Evolutionary conservation across 768 basidiomycete species (phyloP), one percentile per base, ranked within the genome.

Genomic region (Rhodotorula toruloides): DNA sequence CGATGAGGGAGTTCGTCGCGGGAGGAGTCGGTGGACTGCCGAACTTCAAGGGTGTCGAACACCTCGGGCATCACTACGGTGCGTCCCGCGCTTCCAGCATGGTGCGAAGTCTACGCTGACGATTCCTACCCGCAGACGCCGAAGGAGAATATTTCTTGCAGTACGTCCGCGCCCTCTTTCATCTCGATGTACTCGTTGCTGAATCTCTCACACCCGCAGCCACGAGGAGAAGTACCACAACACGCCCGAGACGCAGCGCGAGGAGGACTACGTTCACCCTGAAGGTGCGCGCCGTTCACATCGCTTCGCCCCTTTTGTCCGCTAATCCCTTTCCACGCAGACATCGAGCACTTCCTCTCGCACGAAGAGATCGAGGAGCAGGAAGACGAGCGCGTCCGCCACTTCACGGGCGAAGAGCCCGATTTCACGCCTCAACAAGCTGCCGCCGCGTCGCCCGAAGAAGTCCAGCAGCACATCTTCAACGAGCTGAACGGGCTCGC

Each of bases 141-240:
- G 75, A 76, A 58, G 74, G 75, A 56, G 76, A 94, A 78, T 93
- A 93, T 80, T 93, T 92, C 83, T 81, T 93, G n/a, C 71, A 72
- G 68, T 72, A 42, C 32, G 60, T 66, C 11, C 34, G 19, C 5
- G 2, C 46, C 29, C 7, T 29, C 21, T n/a, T 17, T 44, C 39
- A 3, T 32, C 32, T 2, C 3, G 2, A 10, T 21, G 19, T 2
- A 17, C 7, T 37, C 37, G 27, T 44, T 12, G 57, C 40, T 39
- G 36, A 39, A 32, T 2, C 21, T 34, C 25, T 14, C 13, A 43
- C 5, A 9, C 29, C 10, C 19, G 22, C 49, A 70, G 98, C 75
- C 96, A 99, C 78, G 96, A 99, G 85, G 93, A 98, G 79, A 79
- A 90, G 78, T 96, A 83, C 81, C 96, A 99, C 79, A 87, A 86